Evolutionary conservation across 2,329 filamentous ascomycete species (phyloP), one percentile per base, ranked within the genome.

Genomic region (Berkeleyomyces rouxiae): DNA sequence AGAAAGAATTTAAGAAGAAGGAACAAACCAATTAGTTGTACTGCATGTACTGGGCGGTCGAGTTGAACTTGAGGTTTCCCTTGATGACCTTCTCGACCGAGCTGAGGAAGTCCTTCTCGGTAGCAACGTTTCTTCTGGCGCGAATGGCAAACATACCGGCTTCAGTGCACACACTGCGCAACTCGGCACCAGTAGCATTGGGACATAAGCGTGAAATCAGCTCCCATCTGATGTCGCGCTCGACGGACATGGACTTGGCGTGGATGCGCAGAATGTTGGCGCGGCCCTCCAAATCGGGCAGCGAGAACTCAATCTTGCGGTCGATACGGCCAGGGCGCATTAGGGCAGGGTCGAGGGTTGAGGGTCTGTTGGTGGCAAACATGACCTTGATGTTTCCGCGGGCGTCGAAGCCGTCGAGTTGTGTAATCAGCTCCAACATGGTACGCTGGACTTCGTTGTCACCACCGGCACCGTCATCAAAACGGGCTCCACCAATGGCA

Each of bases 41-140:
- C 78, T 97, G 93, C 82, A 93, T 93, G 78, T 99, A 99, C 66
- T 88, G 90, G 59, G 93, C 92, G 65, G 93, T 99, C 64, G 88
- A 95, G 83, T 96, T 97, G 81, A 99, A 99, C 83, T 99, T 99
- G 73, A 96, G 79, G 76, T 97, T 96, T 69, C 88, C 91, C 82
- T 96, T 96, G 79, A 97, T 97, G 67, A 99, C 93, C 84, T 99
- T 99, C 80, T 99, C 93, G 66, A 99, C 93, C 2, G 93, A 92
- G 64, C 89, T 91, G 69, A 99, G 77, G 77, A 99, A 99, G 76
- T 99, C 93, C 82, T 99, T 97, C 80, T 99, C 93, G 1, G 91
- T 92, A 0, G 93, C 93, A 13, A 99, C 90, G 87, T 99, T 99
- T 77, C 93, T 86, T 73, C 93, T 79, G 44, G 89, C 89, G 57